phyloP scores from a whole-genome alignment of 78 protist genomes.

The Dictyostelium intermedium region DNA sequence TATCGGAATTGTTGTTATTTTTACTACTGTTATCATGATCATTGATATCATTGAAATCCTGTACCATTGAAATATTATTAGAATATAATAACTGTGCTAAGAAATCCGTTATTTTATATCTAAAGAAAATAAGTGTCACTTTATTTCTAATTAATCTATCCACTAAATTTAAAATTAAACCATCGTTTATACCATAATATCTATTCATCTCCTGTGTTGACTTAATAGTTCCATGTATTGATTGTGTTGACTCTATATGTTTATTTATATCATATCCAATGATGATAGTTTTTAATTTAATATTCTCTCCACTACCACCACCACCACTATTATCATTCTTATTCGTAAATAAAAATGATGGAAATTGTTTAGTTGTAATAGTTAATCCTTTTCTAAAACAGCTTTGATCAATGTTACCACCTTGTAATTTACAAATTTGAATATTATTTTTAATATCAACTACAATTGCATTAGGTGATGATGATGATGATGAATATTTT shows the following conservation, averaged over 20 bases:
- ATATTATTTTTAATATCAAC: constrained; percentile 15
- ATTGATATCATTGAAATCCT: constrained; percentile 5
- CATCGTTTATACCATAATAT: not conserved
- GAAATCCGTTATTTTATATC: constrained; percentile 22
- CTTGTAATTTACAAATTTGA: constrained; percentile 6
- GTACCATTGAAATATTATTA: constrained; percentile 10
- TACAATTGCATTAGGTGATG: not conserved
- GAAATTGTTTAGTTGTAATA: not conserved
- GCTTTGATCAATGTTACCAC: constrained; percentile 31
- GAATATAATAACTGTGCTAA: constrained; percentile 21
- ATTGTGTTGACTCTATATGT: not conserved
- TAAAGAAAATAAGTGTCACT: constrained; percentile 28
- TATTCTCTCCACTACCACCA: not conserved
- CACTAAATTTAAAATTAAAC: not conserved
- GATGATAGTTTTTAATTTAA: not conserved
- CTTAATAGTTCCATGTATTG: not conserved
- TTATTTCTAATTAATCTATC: not conserved
- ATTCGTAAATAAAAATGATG: not conserved
- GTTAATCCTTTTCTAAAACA: constrained; percentile 31
- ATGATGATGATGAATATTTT: not conserved
- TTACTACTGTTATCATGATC: not conserved
- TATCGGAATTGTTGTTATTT: not conserved
- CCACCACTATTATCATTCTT: not conserved
- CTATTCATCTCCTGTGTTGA: not conserved
- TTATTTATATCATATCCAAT: constrained; percentile 1